Evolutionary conservation across 768 basidiomycete genomes (phyloP), one percentile per base, ranked within the genome.

Genomic region (Hygrophorus russula): DNA sequence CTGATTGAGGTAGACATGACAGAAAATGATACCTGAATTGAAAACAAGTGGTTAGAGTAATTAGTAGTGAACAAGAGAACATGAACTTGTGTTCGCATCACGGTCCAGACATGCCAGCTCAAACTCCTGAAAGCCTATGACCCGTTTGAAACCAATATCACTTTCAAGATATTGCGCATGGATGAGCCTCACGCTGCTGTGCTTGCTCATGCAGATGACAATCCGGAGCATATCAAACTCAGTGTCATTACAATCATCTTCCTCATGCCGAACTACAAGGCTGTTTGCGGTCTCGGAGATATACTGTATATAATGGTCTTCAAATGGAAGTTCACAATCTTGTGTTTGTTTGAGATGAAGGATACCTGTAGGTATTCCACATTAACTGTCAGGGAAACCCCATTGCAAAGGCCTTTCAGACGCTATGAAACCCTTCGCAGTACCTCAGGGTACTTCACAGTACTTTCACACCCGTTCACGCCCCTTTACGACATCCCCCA

Each of bases 111-210:
- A 39, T 5, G 49, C 53, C 2, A 62, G 30, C 37, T 60, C 56
- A 43, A 61, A 61, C 44, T 61, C 56, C 6, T 48, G n/a, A 27
- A 41, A 52, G 58, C 0, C 59, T n/a, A 52, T 37, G n/a, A 58
- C 44, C 2, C 54, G 44, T 38, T 53, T 53, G 50, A 56, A 58
- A 2, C 11, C 50, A 34, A 59, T 59, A 39, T 61, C 53, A 33
- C 56, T 54, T 31, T 58, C 55, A 2, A 59, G 17, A 31, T 55
- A 56, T 11, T 48, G 49, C 3, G 53, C 46, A n/a, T 27, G 8
- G 1, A 47, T 35, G 8, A 59, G 45, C 0, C 53, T 29, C 2
- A 33, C 36, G 35, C 56, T 59, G 13, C 42, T 46, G 27, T 49
- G 41, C 4, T 35, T 40, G 3, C 45, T 49, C 56, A 58, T 59